Conservation (phyloP, 2,329 filamentous ascomycete genomes). For the Tolypocladium album region DNA sequence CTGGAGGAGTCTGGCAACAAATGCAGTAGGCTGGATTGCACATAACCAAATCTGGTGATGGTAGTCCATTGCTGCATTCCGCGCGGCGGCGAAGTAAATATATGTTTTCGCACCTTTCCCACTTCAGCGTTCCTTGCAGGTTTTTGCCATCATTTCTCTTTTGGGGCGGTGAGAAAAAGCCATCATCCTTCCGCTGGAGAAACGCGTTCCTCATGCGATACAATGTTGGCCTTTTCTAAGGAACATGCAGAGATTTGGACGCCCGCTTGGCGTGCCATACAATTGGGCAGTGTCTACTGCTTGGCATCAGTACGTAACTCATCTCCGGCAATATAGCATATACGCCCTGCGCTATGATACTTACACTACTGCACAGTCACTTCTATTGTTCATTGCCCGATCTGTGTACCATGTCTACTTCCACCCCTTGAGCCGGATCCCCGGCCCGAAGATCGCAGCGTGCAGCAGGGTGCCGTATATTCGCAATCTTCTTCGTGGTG, state of each 20-base stretch:
- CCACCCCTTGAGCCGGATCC: constrained; percentile 20
- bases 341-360: neutral
- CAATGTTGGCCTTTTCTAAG: neutral
- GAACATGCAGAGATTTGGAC: neutral
- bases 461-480: constrained; percentile 3
- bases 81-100: neutral
- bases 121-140: neutral
- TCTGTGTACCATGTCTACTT: constrained; percentile 20
- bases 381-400: neutral
- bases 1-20: neutral
- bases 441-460: constrained; percentile 13
- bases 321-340: neutral
- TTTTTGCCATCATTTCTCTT: neutral
- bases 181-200: neutral
- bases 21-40: neutral
- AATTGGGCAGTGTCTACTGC: neutral
- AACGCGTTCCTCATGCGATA: neutral
- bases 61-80: no score
- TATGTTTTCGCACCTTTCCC: neutral
- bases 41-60: no score
- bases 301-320: neutral
- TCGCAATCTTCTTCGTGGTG: constrained; percentile 8
- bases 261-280: neutral
- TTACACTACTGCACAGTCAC: neutral
- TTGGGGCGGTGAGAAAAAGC: neutral